phyloP scores from a whole-genome alignment of 495 filamentous ascomycete genomes.

The Oidiodendron maius region DNA sequence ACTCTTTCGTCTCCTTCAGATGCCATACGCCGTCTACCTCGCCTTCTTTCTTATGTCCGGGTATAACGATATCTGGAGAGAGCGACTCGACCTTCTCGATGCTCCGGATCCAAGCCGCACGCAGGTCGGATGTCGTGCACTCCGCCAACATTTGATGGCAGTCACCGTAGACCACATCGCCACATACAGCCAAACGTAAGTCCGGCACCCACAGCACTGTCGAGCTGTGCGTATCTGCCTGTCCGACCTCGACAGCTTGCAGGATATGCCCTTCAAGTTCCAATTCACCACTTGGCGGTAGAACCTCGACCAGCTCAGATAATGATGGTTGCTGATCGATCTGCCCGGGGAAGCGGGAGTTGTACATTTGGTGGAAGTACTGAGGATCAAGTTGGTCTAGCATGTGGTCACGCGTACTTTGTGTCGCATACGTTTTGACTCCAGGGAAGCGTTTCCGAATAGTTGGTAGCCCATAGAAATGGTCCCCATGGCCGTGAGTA shows the following conservation, averaged over 20 bases:
- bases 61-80: slow-evolving; percentile 26
- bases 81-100: slow-evolving; percentile 27
- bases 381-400: slow-evolving; percentile 14
- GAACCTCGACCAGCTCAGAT: not conserved
- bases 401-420: slow-evolving; percentile 28
- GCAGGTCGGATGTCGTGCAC: slow-evolving; percentile 18
- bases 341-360: not conserved
- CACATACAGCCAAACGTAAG: not conserved
- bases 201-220: slow-evolving; percentile 1
- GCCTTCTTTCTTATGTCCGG: slow-evolving; percentile 22
- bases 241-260: slow-evolving; percentile 3
- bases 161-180: slow-evolving; percentile 24
- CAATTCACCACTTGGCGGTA: not conserved
- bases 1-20: not conserved
- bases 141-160: slow-evolving; percentile 31
- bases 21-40: slow-evolving; percentile 1
- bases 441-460: slow-evolving; percentile 28
- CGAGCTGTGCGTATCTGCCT: slow-evolving; percentile 1
- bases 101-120: slow-evolving; percentile 27
- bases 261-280: slow-evolving; percentile 2
- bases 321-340: not conserved
- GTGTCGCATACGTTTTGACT: slow-evolving; percentile 25
- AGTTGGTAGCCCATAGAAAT: slow-evolving; percentile 31
- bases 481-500: slow-evolving; percentile 42
- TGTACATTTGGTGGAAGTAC: not conserved